A percentile compares a stretch with the other conserved stretches of the same genome.
Conservation (phyloP, 345 rosid genomes). For the Leavenworthia alabamica region DNA sequence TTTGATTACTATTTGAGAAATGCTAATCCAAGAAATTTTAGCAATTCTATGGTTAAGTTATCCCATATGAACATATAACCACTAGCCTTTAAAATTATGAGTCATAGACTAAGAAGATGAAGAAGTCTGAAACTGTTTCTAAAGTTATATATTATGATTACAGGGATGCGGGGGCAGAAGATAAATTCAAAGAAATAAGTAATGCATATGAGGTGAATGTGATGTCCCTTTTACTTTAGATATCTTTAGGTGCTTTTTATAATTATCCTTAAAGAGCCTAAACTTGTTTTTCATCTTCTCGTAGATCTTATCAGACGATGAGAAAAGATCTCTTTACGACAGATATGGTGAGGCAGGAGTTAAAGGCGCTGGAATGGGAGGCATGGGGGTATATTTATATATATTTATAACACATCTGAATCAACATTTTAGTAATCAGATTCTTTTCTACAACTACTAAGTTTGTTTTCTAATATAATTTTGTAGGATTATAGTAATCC, state of each 20-base stretch:
- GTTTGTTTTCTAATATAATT: background rate
- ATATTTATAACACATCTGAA: background rate
- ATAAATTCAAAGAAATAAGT: slow-evolving; percentile 93
- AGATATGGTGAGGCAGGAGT: slow-evolving; percentile 94
- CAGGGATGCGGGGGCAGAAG: slow-evolving; percentile 91
- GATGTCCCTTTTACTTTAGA: slow-evolving; percentile 14
- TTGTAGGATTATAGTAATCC: slow-evolving; percentile 93
- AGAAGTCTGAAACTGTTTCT: background rate
- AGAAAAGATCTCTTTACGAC: slow-evolving; percentile 91
- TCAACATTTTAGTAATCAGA: background rate
- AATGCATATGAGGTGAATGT: slow-evolving; percentile 97
- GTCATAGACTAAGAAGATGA: background rate
- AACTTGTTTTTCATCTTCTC: background rate
- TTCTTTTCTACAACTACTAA: background rate
- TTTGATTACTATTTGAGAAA: background rate
- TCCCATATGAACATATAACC: background rate
- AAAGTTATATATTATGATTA: slow-evolving; percentile 9
- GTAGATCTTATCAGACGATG: slow-evolving; percentile 95
- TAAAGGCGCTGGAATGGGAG: slow-evolving; percentile 93
- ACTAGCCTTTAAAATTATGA: background rate
- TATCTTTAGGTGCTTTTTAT: background rate
- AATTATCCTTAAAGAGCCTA: background rate
- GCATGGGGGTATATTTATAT: slow-evolving; percentile 58
- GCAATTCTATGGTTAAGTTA: background rate
- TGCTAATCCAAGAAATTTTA: background rate